phyloP scores from a whole-genome alignment of 371 early-diverging fungal species.

The Rhizopus stolonifer region DNA sequence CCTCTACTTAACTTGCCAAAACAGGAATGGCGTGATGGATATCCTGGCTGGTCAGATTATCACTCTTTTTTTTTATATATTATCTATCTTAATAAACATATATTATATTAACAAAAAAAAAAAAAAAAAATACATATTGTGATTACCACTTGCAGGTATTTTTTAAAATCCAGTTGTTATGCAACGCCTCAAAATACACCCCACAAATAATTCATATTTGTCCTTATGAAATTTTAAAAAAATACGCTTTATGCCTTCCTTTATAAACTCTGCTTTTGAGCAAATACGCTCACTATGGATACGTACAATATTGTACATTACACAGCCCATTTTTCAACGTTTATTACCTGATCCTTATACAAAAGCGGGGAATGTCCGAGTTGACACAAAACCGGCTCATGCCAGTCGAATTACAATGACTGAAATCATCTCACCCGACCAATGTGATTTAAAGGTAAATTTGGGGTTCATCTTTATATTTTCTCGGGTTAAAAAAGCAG shows the following conservation, averaged over 20 bases:
- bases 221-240: no score
- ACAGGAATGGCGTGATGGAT: no score
- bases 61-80: no score
- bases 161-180: no score
- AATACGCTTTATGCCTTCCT: background rate
- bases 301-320: conserved; percentile 28
- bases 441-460: conserved; percentile 45
- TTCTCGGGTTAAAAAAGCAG: background rate
- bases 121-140: no score
- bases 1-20: background rate
- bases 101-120: no score
- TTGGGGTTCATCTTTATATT: background rate
- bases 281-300: conserved; percentile 27
- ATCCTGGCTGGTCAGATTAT: no score
- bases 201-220: no score
- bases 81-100: no score
- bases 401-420: conserved; percentile 54
- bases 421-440: conserved; percentile 46
- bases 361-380: conserved; percentile 40
- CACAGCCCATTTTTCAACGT: conserved; percentile 35
- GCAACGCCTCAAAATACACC: no score
- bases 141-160: no score
- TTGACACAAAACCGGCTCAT: conserved; percentile 35
- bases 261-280: conserved; percentile 6
- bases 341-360: conserved; percentile 49